Base-by-base conservation (phyloP, 352 stramenopile species). In the Globisporangium polare region DNA sequence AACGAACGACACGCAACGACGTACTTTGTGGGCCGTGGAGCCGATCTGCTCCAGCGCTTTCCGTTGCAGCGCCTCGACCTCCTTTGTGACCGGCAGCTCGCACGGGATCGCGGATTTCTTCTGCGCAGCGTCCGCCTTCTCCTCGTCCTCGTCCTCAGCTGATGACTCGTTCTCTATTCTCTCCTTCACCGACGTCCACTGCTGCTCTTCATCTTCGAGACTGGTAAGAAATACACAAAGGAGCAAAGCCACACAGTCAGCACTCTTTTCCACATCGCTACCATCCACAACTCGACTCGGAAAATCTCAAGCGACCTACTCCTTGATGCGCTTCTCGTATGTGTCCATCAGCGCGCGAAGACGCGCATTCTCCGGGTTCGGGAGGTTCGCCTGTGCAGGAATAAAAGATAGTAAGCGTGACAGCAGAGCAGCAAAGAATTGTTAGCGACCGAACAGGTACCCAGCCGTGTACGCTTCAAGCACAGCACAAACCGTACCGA, bases 361-460 rank as follows among this genome's bases (percentile, higher is more conserved):
- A 6, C 79, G 73, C 18, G 76, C 75, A 31, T 89, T 91, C 71
- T 91, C 81, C 5, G 77, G 79, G 47, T 89, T 91, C 4, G 70
- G 54, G 6, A 81, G 45, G 56, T 84, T 72, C 2, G 79, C 71
- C 71, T 84, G 26, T 10, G 39, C 3, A 46, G 5, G 31, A 4
- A 26, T 27, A 41, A 7, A 20, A 33, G 41, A n/a, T 35, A 31
- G 8, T 50, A 60, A 20, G 41, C 41, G 18, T 20, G 17, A 35
- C 27, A 43, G 46, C 51, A 3, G 12, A 33, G 22, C 8, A 58
- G 24, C 42, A 26, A 26, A 13, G 1, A 26, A 3, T n/a, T 27
- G 43, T 50, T 8, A 54, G n/a, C 27, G 10, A 24, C 31, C 5
- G 12, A 0, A 46, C 29, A 12, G 7, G 7, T 1, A 45, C 5